Conservation (phyloP, 2,329 filamentous ascomycete species). For the Aspergillus uvarum region DNA sequence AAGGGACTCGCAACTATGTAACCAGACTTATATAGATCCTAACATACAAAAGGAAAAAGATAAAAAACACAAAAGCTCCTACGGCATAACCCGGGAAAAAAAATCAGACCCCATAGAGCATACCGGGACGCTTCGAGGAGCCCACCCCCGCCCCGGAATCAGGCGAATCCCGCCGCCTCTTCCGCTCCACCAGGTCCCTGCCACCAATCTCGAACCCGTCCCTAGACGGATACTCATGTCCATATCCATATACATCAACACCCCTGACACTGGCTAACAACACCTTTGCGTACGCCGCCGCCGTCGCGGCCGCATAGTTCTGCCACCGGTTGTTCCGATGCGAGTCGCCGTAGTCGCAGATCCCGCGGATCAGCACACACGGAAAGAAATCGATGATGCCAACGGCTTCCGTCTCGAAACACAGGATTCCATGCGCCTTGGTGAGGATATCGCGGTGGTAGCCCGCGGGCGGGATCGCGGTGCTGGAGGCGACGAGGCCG, state of each 20-base stretch:
- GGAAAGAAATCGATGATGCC: conserved; percentile 4
- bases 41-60: too few relatives aligned
- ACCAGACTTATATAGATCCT: too few relatives aligned
- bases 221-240: too few relatives aligned
- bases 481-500: conserved; percentile 13
- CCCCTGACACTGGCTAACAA: neutral
- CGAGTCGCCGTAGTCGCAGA: conserved; percentile 22
- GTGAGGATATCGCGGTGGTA: neutral
- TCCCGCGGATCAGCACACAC: conserved; percentile 13
- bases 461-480: conserved; percentile 8
- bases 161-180: too few relatives aligned
- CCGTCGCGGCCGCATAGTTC: conserved; percentile 20
- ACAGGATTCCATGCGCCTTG: neutral
- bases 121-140: too few relatives aligned
- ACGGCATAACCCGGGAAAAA: too few relatives aligned
- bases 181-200: too few relatives aligned
- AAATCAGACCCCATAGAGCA: too few relatives aligned
- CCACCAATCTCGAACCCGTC: too few relatives aligned
- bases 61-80: too few relatives aligned
- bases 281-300: conserved; percentile 17
- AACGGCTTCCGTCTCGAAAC: conserved; percentile 5
- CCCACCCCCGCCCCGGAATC: too few relatives aligned
- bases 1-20: too few relatives aligned
- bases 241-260: neutral
- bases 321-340: conserved; percentile 23